Base-by-base conservation (phyloP, 495 filamentous ascomycete species). In the Penicillium paxilli region DNA sequence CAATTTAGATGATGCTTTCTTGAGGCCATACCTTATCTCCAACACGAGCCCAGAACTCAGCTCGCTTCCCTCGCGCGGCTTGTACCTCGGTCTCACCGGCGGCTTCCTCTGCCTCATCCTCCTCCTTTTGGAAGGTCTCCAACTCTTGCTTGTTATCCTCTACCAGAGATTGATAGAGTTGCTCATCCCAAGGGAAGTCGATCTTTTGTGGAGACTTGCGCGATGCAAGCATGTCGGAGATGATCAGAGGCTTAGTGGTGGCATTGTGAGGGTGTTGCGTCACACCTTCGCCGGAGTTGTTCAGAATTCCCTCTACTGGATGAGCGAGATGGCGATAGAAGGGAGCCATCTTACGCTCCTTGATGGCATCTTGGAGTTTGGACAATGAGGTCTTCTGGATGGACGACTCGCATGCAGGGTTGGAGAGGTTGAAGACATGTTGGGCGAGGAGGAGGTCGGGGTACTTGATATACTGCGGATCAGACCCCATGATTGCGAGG, bases 381-480 rank as follows among this genome's bases (percentile, higher is more conserved):
- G 92, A 89, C 66, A 91, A 76, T 21, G 91, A 86, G 10, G 83
- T 71, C 72, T 96, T 84, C 69, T 87, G 87, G 50, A 83, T 74
- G 32, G 82, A 55, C 54, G 80, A 75, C 23, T 87, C 68, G 54
- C 92, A 85, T 60, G 89, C 86, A 57, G 92, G 87, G 75, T 96
- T 96, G 62, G 91, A 92, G 76, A 97, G 81, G 69, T 89, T 90
- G 82, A 98, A 98, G 77, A 98, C 92, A 75, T 96, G 86, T 80
- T 98, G 95, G 60, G 94, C 86, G 67, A 98, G 84, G 63, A 87
- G 80, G 67, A 98, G 88, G 67, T 94, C 79, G 49, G 94, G 94
- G 74, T 92, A 98, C 73, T 92, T 92, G 63, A 91, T 87, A 79
- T 94, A 98, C 71, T 96, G 94, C 49, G 92, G 92, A 79, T 98